Evolutionary conservation across 2,329 filamentous ascomycete genomes (phyloP).

Genomic region (Colletotrichum horii): DNA sequence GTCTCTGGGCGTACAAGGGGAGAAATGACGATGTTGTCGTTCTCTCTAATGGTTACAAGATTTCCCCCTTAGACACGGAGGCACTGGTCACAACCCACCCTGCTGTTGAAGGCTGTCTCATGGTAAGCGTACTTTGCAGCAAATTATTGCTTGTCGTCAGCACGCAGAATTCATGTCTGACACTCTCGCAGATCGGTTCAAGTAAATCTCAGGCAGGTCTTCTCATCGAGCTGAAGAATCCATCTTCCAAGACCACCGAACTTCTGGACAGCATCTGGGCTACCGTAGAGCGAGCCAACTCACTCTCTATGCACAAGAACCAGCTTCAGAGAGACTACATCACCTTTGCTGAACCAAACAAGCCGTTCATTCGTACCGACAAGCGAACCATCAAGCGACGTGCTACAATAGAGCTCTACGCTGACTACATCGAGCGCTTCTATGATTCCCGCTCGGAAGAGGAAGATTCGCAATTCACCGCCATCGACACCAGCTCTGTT

Average conservation of each 20-base stretch:
- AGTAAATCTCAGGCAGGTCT: neutral
- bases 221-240: neutral
- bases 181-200: neutral
- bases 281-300: neutral
- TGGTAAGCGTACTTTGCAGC: neutral
- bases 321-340: neutral
- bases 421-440: neutral
- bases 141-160: accelerated
- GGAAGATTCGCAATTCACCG: neutral
- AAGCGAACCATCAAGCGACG: neutral
- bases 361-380: neutral
- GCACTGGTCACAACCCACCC: neutral
- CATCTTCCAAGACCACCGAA: neutral
- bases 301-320: neutral
- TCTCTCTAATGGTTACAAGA: neutral
- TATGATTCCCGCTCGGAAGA: neutral
- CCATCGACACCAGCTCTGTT: accelerated
- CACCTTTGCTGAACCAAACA: neutral
- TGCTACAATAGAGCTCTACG: neutral
- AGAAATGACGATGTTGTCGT: neutral
- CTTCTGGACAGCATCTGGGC: neutral
- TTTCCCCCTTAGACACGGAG: neutral
- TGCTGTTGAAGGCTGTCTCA: neutral
- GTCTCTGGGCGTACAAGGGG: neutral
- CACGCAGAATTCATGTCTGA: neutral